These are phyloP conservation scores for Hericium alpestre DNA, from an alignment of 768 basidiomycete species.

Conservation along the genomic window DNA sequence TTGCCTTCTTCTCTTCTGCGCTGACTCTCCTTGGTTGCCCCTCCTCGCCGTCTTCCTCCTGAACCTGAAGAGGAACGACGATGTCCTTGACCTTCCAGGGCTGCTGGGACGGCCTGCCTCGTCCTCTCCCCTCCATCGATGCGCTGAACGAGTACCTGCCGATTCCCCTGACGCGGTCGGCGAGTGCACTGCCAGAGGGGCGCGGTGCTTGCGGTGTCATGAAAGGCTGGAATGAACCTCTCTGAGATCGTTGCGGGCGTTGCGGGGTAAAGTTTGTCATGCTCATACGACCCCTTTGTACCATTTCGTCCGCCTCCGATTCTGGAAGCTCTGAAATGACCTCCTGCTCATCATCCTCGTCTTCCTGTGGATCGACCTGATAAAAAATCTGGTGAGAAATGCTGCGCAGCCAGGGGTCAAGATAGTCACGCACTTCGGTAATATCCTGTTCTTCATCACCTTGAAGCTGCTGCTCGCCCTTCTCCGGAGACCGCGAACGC, in stretches of 20 bases:
- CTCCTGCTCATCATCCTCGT: conserved; percentile 16
- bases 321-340: conserved; percentile 7
- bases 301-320: conserved; percentile 12
- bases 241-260: conserved; percentile 21
- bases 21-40: conserved; percentile 17
- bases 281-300: conserved; percentile 4
- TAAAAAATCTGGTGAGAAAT: conserved; percentile 1
- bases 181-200: neutral
- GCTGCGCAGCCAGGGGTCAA: neutral
- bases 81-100: conserved; percentile 51
- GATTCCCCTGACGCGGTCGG: conserved; percentile 9
- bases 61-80: conserved; percentile 27
- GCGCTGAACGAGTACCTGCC: conserved; percentile 8
- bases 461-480: neutral
- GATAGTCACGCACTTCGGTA: conserved; percentile 1
- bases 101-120: conserved; percentile 33
- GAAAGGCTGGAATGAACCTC: conserved; percentile 28
- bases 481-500: conserved; percentile 16
- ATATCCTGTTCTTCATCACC: neutral
- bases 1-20: conserved; percentile 40
- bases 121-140: conserved; percentile 28
- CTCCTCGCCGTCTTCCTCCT: conserved; percentile 9
- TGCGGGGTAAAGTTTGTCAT: conserved; percentile 12
- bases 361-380: conserved; percentile 15
- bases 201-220: conserved; percentile 46